Evolutionary conservation across 257 asterid genomes (phyloP), one percentile per base, ranked within the genome.

Genomic region (Mitragyna speciosa): DNA sequence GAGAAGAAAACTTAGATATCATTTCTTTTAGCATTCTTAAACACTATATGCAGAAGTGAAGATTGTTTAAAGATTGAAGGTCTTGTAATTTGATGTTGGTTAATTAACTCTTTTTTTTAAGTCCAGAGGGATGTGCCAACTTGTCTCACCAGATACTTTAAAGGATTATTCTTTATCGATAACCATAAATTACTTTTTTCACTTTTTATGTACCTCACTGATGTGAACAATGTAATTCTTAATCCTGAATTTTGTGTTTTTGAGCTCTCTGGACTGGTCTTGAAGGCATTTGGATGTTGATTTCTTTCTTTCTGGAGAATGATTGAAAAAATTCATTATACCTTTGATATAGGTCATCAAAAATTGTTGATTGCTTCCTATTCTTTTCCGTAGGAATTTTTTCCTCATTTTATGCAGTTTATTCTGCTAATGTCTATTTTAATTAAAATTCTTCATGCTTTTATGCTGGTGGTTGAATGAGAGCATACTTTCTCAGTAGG

Each of bases 1-100:
- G 94, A 89, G 91, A 86, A 83, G 91, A 84, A 84, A 82, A 80
- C 74, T 79, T 86, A 85, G 90, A 81, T 87, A 78, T 75, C 79
- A 26, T 76, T 59, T 72, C 65, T 70, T 76, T 65, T 81, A 52
- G 71, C 69, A 30, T 66, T 45, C 73, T 68, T 84, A 30, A 51
- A 54, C 73, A 51, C 14, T 77, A 72, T 70, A 70, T 76, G 63
- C 75, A 67, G 45, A 69, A 81, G 76, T 65, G 77, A 76, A 78
- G 78, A 52, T 67, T 76, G 49, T 65, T 76, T 75, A n/a, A 59
- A 76, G 31, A 56, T 64, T 65, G 77, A 28, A 41, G 81, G 67
- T 69, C 77, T 65, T 84, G 83, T 74, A 52, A 65, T 72, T 31
- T 77, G 73, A 33, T 56, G 69, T 59, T 54, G 39, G 72, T 49